Conservation (phyloP, 2,329 filamentous ascomycete species). For the Aureobasidium namibiae region DNA sequence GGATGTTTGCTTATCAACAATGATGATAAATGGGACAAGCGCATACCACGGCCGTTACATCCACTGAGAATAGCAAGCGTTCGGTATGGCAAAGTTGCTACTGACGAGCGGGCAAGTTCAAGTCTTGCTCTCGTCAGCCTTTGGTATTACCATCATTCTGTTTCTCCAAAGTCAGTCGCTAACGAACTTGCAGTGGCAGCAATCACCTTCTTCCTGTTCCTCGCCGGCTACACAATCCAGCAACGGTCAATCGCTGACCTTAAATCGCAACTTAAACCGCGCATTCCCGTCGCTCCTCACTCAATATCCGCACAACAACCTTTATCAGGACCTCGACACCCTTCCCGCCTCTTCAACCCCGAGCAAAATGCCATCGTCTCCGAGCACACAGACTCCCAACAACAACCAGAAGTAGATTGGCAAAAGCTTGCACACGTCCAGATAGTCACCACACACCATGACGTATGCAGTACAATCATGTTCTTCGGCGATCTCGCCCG, state of each 20-base stretch:
- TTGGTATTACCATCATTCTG: constrained; percentile 42
- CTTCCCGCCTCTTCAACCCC: constrained; percentile 22
- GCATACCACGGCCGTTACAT: constrained; percentile 6
- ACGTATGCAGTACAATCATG: constrained; percentile 44
- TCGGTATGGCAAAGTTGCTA: constrained; percentile 37
- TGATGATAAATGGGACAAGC: background rate
- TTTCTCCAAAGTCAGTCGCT: background rate
- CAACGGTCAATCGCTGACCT: constrained; percentile 65
- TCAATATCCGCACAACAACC: constrained; percentile 5
- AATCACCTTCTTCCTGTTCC: constrained; percentile 75
- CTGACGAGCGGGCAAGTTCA: constrained; percentile 65
- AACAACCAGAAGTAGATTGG: constrained; percentile 33
- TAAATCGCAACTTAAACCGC: constrained; percentile 57
- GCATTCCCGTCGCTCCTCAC: constrained; percentile 34
- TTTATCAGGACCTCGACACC: constrained; percentile 15
- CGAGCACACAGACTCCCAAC: constrained; percentile 22
- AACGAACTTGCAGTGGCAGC: constrained; percentile 48
- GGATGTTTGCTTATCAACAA: constrained; percentile 14
- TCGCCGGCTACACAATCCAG: constrained; percentile 80
- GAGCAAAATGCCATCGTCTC: constrained; percentile 10
- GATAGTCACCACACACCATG: constrained; percentile 35
- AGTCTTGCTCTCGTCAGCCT: constrained; percentile 53
- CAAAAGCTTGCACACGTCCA: constrained; percentile 39
- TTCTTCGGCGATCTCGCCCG: constrained; percentile 38
- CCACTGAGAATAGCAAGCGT: background rate